Percentiles rank a stretch among this genome's conserved stretches.
phyloP scores from a whole-genome alignment of 768 basidiomycete genomes.

The Kwoniella sp. region DNA sequence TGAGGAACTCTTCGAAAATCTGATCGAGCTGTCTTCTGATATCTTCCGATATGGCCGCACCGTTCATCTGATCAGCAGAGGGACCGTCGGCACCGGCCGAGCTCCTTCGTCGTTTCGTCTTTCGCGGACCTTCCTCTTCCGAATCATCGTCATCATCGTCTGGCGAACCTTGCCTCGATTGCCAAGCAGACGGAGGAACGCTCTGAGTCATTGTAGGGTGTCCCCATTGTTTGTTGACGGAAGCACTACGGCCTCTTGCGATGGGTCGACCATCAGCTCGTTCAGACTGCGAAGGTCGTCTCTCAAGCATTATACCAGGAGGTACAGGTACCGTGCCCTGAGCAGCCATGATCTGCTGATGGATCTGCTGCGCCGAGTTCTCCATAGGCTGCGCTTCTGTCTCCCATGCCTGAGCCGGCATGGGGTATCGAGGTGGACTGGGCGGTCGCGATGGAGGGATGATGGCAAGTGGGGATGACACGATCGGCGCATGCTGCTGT shows the following conservation, averaged over 20 bases:
- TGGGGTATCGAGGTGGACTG: constrained; percentile 31
- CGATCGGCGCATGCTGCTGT: constrained; percentile 38
- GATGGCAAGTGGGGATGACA: constrained; percentile 43
- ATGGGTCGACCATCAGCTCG: constrained; percentile 30
- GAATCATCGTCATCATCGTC: constrained; percentile 42
- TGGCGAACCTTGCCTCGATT: constrained; percentile 28
- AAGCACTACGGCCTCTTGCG: constrained; percentile 34
- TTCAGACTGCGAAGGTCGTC: constrained; percentile 11
- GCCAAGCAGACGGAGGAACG: constrained; percentile 35
- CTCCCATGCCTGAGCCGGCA: constrained; percentile 28
- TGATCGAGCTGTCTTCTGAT: constrained; percentile 77
- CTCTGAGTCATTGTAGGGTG: constrained; percentile 31
- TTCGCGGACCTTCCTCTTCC: constrained; percentile 35
- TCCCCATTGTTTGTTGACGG: constrained; percentile 24
- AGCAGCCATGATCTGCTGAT: background rate
- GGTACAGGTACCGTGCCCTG: background rate
- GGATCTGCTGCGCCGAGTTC: constrained; percentile 1
- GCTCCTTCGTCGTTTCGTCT: constrained; percentile 39
- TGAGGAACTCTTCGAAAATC: constrained; percentile 86
- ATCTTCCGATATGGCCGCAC: constrained; percentile 54
- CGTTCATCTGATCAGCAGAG: constrained; percentile 25
- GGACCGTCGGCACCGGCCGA: constrained; percentile 29
- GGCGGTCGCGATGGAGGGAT: constrained; percentile 41
- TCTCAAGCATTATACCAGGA: constrained; percentile 5
- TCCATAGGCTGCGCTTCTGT: constrained; percentile 4